Conservation (phyloP, 1,284 basidiomycete species). For the Leccinum cinnamomeum region DNA sequence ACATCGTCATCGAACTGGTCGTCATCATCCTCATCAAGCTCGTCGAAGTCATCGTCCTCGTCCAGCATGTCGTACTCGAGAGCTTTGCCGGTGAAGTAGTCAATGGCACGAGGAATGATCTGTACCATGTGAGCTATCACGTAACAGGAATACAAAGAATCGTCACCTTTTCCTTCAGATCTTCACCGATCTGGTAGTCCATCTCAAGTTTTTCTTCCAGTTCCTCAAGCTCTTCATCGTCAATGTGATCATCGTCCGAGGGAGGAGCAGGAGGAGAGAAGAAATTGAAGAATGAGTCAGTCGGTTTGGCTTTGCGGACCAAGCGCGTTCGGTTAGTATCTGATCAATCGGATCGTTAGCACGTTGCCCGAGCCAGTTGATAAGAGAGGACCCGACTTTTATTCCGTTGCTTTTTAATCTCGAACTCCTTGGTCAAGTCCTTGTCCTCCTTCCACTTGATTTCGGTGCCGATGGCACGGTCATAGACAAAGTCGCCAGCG, state of each 20-base stretch:
- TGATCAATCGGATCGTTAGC: constrained; percentile 35
- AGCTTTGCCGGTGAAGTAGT: constrained; percentile 97
- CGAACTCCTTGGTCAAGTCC: constrained; percentile 95
- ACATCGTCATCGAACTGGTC: constrained; percentile 58
- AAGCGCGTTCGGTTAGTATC: constrained; percentile 93
- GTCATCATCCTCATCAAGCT: constrained; percentile 61
- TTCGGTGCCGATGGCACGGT: constrained; percentile 85
- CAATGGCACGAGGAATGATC: constrained; percentile 94
- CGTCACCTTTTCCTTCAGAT: constrained; percentile 91
- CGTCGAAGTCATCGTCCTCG: constrained; percentile 68
- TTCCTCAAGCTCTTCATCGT: constrained; percentile 86
- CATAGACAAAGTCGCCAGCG: constrained; percentile 93
- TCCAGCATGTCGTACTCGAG: constrained; percentile 84
- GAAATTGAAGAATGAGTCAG: constrained; percentile 97
- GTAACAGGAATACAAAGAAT: background rate
- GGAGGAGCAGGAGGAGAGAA: constrained; percentile 87
- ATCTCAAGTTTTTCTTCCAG: constrained; percentile 93
- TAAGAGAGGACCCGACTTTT: constrained; percentile 66
- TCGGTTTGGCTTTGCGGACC: constrained; percentile 84
- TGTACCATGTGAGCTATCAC: constrained; percentile 34
- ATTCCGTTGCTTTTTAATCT: constrained; percentile 99
- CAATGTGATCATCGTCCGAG: constrained; percentile 69
- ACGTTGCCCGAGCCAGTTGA: background rate
- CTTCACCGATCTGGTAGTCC: constrained; percentile 98
- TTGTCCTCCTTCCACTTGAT: constrained; percentile 99